Evolutionary conservation across 2,329 filamentous ascomycete species (phyloP), one percentile per base, ranked within the genome.

Genomic region (Fusarium tupiense): DNA sequence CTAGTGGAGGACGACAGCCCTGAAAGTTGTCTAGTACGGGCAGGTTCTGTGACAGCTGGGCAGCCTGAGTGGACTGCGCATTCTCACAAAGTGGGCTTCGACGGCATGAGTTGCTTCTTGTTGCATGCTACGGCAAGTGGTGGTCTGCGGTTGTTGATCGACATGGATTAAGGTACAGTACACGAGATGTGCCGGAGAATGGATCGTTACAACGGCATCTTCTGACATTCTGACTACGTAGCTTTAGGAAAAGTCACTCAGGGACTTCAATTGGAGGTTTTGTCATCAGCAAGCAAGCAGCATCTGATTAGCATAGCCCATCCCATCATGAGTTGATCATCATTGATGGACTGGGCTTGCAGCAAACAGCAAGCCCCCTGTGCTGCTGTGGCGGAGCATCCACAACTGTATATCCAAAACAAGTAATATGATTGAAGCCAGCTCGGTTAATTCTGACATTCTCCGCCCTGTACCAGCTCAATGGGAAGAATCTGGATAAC

Each of bases 331-430:
- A 65, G 40, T 65, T 63, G 49, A 52, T 35, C 47, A 52, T 35
- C 22, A 19, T n/a, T 50, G 38, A 65, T 40, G 33, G 52, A 58
- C 65, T 46, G 26, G 60, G 53, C 67, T 35, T 37, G 31, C 31
- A 31, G 35, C 26, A 31, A 29, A 56, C 26, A 53, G 52, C 66
- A 50, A 70, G 66, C 66, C 66, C 66, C 52, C 59, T 52, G 67
- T 70, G 67, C 47, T 69, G 67, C 70, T 35, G 33, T 14, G 67
- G 66, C 67, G 66, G 47, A 70, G 66, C 47, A 43, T 54, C 67
- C 67, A 70, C 66, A 66, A 54, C 46, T 41, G 60, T 70, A 64
- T 53, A 69, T 68, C 66, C 46, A 64, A 64, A 69, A 58, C 58
- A 54, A 65, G 66, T 44, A 68, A 69, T 69, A 20, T 59, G 46